Evolutionary conservation across 169 alveolate species (phyloP).

Genomic region (Sarcocystis neurona): DNA sequence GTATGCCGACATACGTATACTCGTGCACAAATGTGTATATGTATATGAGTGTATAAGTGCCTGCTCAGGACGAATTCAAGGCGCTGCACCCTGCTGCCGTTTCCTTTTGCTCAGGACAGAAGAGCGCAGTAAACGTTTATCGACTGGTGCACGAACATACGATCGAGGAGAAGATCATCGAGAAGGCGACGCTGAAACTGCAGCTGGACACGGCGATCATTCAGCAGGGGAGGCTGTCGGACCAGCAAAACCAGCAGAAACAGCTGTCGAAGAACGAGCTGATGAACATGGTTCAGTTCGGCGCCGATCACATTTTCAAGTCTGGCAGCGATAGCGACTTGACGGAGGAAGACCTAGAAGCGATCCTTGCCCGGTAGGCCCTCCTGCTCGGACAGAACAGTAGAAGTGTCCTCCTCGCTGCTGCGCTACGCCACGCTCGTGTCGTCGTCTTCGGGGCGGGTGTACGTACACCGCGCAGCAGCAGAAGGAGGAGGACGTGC

Average conservation of each 20-base stretch:
- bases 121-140: constrained; percentile 93
- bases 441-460: no score
- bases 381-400: no score
- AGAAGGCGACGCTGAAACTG: constrained; percentile 93
- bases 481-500: no score
- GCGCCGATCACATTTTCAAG: constrained; percentile 78
- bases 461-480: no score
- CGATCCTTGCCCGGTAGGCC: constrained; percentile 72
- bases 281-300: constrained; percentile 75
- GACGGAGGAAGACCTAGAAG: constrained; percentile 78
- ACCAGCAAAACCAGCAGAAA: constrained; percentile 60
- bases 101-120: constrained; percentile 93
- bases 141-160: constrained; percentile 94
- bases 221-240: constrained; percentile 92
- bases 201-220: constrained; percentile 96
- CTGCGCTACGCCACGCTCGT: no score
- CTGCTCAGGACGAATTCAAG: background rate
- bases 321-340: constrained; percentile 69
- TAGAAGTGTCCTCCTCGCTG: no score
- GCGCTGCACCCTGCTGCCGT: no score
- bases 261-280: constrained; percentile 62
- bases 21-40: constrained; percentile 60
- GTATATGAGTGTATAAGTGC: background rate
- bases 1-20: background rate
- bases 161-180: constrained; percentile 97